A percentile compares a stretch with the other conserved stretches of the same genome.
Conservation (phyloP, 768 basidiomycete species). For the Daedalea quercina region DNA sequence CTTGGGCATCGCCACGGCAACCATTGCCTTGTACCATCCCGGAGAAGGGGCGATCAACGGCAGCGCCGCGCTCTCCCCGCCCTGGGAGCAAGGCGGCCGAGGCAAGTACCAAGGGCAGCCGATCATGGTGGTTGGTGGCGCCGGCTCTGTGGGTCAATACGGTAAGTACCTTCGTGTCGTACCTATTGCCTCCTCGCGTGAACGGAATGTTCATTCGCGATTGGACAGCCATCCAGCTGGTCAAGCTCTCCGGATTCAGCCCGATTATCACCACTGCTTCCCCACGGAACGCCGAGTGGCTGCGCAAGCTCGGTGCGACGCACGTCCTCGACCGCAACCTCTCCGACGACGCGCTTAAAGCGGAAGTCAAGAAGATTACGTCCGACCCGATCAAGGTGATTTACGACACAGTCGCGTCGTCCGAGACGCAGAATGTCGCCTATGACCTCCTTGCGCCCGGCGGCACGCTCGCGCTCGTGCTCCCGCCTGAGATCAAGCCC, state of each 20-base stretch:
- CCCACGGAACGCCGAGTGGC: slow-evolving; percentile 10
- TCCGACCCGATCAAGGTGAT: slow-evolving; percentile 14
- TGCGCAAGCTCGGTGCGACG: slow-evolving; percentile 18
- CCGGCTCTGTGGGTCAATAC: slow-evolving; percentile 24
- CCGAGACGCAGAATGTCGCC: slow-evolving; percentile 15
- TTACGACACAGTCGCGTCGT: slow-evolving; percentile 16
- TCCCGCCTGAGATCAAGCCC: background rate
- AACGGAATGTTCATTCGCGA: background rate
- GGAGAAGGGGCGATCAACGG: background rate
- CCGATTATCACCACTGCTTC: slow-evolving; percentile 25
- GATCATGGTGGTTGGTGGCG: slow-evolving; percentile 23
- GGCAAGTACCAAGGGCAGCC: slow-evolving; percentile 6
- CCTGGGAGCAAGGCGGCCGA: slow-evolving; percentile 9
- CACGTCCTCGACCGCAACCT: slow-evolving; percentile 20
- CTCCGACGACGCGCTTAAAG: slow-evolving; percentile 1
- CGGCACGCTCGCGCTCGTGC: slow-evolving; percentile 9
- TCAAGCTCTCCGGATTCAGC: slow-evolving; percentile 19
- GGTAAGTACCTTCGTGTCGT: slow-evolving; percentile 15
- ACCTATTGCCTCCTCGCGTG: background rate
- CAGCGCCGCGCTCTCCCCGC: background rate
- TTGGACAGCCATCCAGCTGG: slow-evolving; percentile 19
- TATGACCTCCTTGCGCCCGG: slow-evolving; percentile 20
- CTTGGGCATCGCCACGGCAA: slow-evolving; percentile 31
- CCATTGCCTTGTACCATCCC: slow-evolving; percentile 23
- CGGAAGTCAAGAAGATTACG: slow-evolving; percentile 10